Evolutionary conservation across 768 basidiomycete genomes (phyloP).

Genomic region (Guyanaporus albipodus): DNA sequence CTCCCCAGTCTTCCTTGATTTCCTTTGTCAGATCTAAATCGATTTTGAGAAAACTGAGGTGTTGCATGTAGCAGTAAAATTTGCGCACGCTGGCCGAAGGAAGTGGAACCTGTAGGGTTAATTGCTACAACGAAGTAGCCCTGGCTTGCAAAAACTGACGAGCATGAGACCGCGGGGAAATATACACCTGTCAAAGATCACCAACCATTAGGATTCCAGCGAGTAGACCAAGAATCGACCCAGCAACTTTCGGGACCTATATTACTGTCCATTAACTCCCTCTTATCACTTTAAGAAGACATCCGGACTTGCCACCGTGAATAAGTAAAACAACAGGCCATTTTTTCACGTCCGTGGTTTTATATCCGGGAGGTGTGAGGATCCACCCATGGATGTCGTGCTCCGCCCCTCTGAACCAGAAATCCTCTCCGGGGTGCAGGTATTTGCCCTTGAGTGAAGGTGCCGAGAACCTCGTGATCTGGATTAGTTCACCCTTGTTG

Average conservation of each 20-base stretch:
- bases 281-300: not conserved
- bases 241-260: slow-evolving; percentile 77
- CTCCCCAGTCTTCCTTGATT: slow-evolving; percentile 80
- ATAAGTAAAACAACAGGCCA: slow-evolving; percentile 81
- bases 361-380: slow-evolving; percentile 76
- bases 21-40: slow-evolving; percentile 70
- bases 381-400: slow-evolving; percentile 82
- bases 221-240: slow-evolving; percentile 87
- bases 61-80: not conserved
- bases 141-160: slow-evolving; percentile 71
- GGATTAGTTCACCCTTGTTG: slow-evolving; percentile 37
- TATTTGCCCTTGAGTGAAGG: slow-evolving; percentile 52
- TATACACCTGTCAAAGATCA: not conserved
- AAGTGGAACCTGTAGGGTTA: slow-evolving; percentile 93
- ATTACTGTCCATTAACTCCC: slow-evolving; percentile 1
- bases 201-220: slow-evolving; percentile 87
- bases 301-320: slow-evolving; percentile 54
- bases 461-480: slow-evolving; percentile 64
- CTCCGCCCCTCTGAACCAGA: slow-evolving; percentile 86
- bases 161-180: not conserved
- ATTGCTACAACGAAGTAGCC: slow-evolving; percentile 87
- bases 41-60: not conserved
- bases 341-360: slow-evolving; percentile 58
- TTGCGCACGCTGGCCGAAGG: slow-evolving; percentile 76
- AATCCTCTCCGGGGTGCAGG: slow-evolving; percentile 66